Evolutionary conservation across 768 basidiomycete species (phyloP).

Genomic region (Cyclocybe cylindracea): DNA sequence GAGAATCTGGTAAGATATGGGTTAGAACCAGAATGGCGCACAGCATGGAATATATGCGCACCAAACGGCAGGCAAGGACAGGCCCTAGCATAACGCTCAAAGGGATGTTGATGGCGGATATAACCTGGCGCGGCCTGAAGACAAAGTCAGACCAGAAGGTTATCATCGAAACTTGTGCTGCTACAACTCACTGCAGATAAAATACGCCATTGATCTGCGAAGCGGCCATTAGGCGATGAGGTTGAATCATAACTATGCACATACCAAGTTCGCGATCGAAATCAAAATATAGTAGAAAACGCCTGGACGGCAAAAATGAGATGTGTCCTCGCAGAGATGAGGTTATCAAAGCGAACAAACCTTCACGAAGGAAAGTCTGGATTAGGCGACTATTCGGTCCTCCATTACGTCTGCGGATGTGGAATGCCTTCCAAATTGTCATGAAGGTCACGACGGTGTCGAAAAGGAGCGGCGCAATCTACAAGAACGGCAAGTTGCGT

Average conservation of each 20-base stretch:
- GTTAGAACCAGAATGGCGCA: not conserved
- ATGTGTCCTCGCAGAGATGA: not conserved
- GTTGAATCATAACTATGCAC: conserved; percentile 4
- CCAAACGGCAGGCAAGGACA: conserved; percentile 76
- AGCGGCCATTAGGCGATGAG: not conserved
- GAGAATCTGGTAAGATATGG: conserved; percentile 53
- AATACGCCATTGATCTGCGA: conserved; percentile 77
- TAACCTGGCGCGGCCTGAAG: conserved; percentile 73
- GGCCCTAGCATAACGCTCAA: conserved; percentile 84
- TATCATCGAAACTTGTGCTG: not conserved
- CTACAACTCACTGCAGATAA: conserved; percentile 68
- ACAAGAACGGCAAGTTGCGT: conserved; percentile 5
- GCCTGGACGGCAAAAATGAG: conserved; percentile 37
- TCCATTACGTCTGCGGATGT: conserved; percentile 73
- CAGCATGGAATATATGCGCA: conserved; percentile 20
- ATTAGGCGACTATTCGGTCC: conserved; percentile 78
- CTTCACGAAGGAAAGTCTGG: conserved; percentile 84
- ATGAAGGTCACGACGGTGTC: conserved; percentile 81
- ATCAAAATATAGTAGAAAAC: conserved; percentile 86
- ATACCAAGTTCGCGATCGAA: conserved; percentile 78
- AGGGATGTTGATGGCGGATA: conserved; percentile 83
- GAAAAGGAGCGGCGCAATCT: conserved; percentile 82
- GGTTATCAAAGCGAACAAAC: conserved; percentile 30
- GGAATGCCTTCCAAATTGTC: conserved; percentile 79
- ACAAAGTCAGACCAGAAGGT: conserved; percentile 11